Base-by-base conservation (phyloP, 257 asterid species). In the Scutellaria minor region DNA sequence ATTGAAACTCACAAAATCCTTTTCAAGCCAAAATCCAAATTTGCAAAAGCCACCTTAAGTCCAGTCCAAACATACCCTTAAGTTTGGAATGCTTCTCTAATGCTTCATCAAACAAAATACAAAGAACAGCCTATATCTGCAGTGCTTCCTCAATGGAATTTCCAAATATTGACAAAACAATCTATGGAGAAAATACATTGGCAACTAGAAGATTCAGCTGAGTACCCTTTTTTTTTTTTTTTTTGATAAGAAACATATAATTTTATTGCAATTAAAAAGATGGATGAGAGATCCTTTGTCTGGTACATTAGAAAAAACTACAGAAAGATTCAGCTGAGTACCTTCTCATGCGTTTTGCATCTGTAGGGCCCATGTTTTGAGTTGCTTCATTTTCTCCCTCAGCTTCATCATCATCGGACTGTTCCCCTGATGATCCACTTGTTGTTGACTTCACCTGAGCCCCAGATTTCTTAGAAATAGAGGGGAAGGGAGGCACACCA, bases 311-410 rank as follows among this genome's bases (percentile, higher is more conserved):
- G 27, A 24, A 24, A 18, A 24, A 24, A 24, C 27, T 24, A 46
- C 52, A 46, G 11, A 46, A 59, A 66, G 62, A 56, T 77, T 66
- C 44, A 62, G 75, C n/a, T 22, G 56, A 81, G 52, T 83, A 95
- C 99, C 99, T 95, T 81, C 99, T 87, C 82, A 87, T 73, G 24
- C 98, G 98, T 79, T 90, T 95, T 47, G 87, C 89, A 85, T 91
- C 90, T 20, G 94, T 50, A 55, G 95, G 90, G 59, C 83, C 87
- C 85, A 35, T 77, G 66, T 84, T 89, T 46, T 83, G 86, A 79
- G 83, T 82, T 67, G 82, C 74, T 71, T 90, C 97, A 69, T 78
- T 79, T 80, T 92, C 99, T 73, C 92, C 96, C 64, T 94, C 98
- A 42, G 77, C 84, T 61, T 95, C 99, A 75, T 92, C 99, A 59